phyloP scores from a whole-genome alignment of 257 asterid species.

The Fraxinus excelsior region DNA sequence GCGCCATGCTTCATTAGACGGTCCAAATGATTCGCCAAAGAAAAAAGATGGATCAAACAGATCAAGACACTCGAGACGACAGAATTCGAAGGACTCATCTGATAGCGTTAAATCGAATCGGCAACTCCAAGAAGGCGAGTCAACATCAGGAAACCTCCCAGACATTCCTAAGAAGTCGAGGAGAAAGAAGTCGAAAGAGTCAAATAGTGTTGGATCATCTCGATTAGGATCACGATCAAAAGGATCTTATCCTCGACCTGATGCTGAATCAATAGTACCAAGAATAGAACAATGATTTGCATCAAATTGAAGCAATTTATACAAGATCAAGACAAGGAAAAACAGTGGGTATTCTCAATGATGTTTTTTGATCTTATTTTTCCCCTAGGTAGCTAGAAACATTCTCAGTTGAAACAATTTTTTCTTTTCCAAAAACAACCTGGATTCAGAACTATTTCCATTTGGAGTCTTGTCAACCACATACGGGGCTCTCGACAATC shows the following conservation, averaged over 20 bases:
- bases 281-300: neutral
- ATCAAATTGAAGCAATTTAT: slow-evolving; percentile 6
- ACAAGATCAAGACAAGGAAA: slow-evolving; percentile 3
- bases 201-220: slow-evolving; percentile 19
- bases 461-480: neutral
- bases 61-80: slow-evolving; percentile 50
- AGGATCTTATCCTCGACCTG: slow-evolving; percentile 25
- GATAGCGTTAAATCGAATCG: slow-evolving; percentile 35
- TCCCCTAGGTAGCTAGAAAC: slow-evolving; percentile 16
- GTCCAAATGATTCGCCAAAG: slow-evolving; percentile 35
- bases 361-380: neutral
- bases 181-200: slow-evolving; percentile 49
- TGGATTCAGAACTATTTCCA: neutral
- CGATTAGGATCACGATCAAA: slow-evolving; percentile 34
- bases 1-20: slow-evolving; percentile 41
- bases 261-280: neutral
- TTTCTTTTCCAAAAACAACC: neutral
- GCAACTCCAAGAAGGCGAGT: slow-evolving; percentile 31
- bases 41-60: slow-evolving; percentile 40
- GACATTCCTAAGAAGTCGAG: slow-evolving; percentile 48
- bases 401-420: slow-evolving; percentile 9
- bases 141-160: slow-evolving; percentile 39
- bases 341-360: neutral
- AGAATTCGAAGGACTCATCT: slow-evolving; percentile 47
- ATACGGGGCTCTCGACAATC: too few relatives aligned